Evolutionary conservation across 768 basidiomycete species (phyloP), one percentile per base, ranked within the genome.

Genomic region (Termitomyces sp.): DNA sequence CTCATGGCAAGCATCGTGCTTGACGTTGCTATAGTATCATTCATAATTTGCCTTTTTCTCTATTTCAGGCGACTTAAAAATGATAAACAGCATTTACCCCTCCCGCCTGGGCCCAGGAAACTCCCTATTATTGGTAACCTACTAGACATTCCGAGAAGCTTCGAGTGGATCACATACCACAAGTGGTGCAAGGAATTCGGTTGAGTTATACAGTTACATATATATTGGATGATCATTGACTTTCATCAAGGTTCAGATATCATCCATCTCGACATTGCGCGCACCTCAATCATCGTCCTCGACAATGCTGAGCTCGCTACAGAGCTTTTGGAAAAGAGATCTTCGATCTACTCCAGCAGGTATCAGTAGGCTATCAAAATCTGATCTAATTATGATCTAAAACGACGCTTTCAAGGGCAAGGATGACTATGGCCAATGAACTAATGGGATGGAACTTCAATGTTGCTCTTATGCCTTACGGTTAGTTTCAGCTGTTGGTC

Each of bases 311-410:
- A 34, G 31, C 2, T 47, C 7, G 31, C 46, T 6, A 47, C 57
- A 6, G 68, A 71, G 12, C 61, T 72, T 27, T 48, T 71, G 11
- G 66, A 68, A 25, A 61, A 53, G 43, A 59, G 65, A 45, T 66
- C 63, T 19, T 60, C 57, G 6, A 63, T 63, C 38, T 69, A 64
- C 44, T 68, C 61, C 4, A 58, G 14, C 25, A 54, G 53, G 53
- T 54, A 60, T 1, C 3, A 12, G 16, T 10, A 8, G 5, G 6
- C 29, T 14, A n/a, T 10, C 2, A 17, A 10, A 7, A 6, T 32
- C 14, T 10, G 5, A 5, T 14, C 6, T 2, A 19, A 16, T 19
- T 23, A 8, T 31, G 12, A 31, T 37, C 32, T 31, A n/a, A n/a
- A n/a, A n/a, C 19, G 12, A 19, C 0, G 0, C 3, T 40, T 51